Evolutionary conservation across 257 asterid genomes (phyloP).

Genomic region (Fraxinus anomala): DNA sequence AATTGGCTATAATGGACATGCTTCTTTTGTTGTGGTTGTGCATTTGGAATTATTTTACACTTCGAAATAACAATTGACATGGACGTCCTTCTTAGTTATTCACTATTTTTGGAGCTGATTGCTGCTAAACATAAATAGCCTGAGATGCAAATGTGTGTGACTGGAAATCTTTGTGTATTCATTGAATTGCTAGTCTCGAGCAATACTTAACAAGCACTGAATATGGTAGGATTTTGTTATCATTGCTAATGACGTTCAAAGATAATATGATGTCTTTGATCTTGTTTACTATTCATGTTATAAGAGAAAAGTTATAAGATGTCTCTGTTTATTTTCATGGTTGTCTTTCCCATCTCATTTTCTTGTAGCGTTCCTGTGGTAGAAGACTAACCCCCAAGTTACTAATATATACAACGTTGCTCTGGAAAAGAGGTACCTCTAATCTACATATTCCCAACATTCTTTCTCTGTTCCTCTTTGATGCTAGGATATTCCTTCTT

Average conservation of each 20-base stretch:
- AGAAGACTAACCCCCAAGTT: not conserved
- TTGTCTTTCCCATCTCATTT: not conserved
- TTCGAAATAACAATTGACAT: not conserved
- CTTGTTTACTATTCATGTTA: too few species aligned
- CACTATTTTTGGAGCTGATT: not conserved
- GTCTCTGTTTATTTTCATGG: not conserved
- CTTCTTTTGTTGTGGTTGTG: not conserved
- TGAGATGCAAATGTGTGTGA: too few species aligned
- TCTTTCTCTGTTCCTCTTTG: not conserved
- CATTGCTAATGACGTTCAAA: too few species aligned
- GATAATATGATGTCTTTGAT: too few species aligned
- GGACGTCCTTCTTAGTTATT: not conserved
- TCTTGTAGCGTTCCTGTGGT: not conserved
- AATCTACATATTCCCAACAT: not conserved
- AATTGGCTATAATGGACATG: conserved; percentile 12
- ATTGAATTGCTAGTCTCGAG: not conserved
- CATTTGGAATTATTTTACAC: not conserved
- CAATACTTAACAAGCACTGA: not conserved
- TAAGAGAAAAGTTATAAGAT: not conserved
- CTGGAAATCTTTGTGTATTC: not conserved
- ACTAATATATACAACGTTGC: not conserved
- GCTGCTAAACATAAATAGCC: not conserved
- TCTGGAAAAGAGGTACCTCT: too few species aligned
- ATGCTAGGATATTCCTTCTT: not conserved
- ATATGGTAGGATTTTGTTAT: too few species aligned